Conservation (phyloP, 352 stramenopile species). For the Pythium aquatile region DNA sequence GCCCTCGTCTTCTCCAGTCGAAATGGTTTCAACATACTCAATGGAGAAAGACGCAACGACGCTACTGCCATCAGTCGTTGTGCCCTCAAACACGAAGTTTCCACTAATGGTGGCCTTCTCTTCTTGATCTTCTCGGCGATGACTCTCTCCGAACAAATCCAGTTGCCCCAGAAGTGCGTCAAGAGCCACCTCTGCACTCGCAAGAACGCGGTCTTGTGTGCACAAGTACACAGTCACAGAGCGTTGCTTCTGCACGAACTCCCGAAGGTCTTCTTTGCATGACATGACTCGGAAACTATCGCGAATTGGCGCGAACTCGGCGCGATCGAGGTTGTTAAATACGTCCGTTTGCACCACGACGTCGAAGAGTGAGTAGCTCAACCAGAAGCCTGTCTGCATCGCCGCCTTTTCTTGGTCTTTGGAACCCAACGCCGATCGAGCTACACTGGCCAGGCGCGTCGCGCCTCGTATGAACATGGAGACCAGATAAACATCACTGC, state of each 20-base stretch:
- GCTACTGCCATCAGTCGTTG: background rate
- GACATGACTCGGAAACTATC: conserved; percentile 72
- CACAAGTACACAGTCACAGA: conserved; percentile 66
- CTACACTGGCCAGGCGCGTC: conserved; percentile 34
- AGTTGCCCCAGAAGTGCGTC: conserved; percentile 27
- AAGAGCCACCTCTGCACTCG: conserved; percentile 57
- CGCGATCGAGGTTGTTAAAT: conserved; percentile 52
- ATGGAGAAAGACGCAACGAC: background rate
- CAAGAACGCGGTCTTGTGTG: conserved; percentile 60
- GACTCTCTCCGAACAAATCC: conserved; percentile 11
- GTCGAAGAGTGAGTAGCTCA: conserved; percentile 84
- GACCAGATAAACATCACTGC: conserved; percentile 58
- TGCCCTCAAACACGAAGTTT: background rate
- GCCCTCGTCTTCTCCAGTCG: background rate
- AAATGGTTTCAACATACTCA: background rate
- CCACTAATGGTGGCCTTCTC: background rate
- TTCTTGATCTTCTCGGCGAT: background rate
- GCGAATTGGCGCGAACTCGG: conserved; percentile 66
- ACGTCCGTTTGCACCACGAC: conserved; percentile 82
- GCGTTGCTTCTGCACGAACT: conserved; percentile 33
- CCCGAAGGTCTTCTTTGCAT: conserved; percentile 42
- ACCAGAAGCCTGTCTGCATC: conserved; percentile 50
- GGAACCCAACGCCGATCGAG: conserved; percentile 24
- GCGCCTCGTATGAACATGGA: conserved; percentile 54
- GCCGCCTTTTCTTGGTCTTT: conserved; percentile 11